Evolutionary conservation across 495 filamentous ascomycete species (phyloP), one percentile per base, ranked within the genome.

Genomic region (Penicillium cataractarum): DNA sequence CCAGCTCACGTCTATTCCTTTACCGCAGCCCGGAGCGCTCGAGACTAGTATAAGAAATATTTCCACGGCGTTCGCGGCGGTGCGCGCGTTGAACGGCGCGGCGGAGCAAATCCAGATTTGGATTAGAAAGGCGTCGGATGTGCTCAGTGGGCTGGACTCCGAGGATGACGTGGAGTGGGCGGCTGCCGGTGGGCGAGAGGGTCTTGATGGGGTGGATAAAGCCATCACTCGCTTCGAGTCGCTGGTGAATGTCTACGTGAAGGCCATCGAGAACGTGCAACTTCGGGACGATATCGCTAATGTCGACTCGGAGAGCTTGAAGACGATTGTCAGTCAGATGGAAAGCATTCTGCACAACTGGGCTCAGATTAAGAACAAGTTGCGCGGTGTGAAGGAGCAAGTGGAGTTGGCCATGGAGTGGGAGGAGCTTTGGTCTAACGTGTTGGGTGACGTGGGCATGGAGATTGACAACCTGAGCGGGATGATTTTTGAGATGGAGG

Each of bases 91-190:
- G 58, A 87, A 89, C 60, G 86, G 86, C 54, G 90, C 93, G 10
- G 92, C 94, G 24, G 90, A 93, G 56, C 92, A 97, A 74, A 98
- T 99, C 54, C 86, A 88, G 49, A 87, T 87, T 58, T 98, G 95
- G 95, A 93, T 97, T 61, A 83, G 84, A 63, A 96, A 96, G 71
- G 93, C 95, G 1, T 89, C 86, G 0, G 91, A 95, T 60, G 92
- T 97, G 10, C 84, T 99, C 27, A 84, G 80, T 57, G 91, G 92
- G 0, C 76, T 98, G 24, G 91, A 97, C 72, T 89, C 92, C 15
- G 93, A 97, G 63, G 95, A 99, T 75, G 94, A 99, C 67, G 91
- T 97, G 22, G 93, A 97, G 69, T 99, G 95, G 95, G 93, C 95
- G 15, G 94, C 94, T 15, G 93, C 92, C 15, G 95, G 90, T 52